Evolutionary conservation across 345 rosid species (phyloP), one percentile per base, ranked within the genome.

Genomic region (Hevea brasiliensis): DNA sequence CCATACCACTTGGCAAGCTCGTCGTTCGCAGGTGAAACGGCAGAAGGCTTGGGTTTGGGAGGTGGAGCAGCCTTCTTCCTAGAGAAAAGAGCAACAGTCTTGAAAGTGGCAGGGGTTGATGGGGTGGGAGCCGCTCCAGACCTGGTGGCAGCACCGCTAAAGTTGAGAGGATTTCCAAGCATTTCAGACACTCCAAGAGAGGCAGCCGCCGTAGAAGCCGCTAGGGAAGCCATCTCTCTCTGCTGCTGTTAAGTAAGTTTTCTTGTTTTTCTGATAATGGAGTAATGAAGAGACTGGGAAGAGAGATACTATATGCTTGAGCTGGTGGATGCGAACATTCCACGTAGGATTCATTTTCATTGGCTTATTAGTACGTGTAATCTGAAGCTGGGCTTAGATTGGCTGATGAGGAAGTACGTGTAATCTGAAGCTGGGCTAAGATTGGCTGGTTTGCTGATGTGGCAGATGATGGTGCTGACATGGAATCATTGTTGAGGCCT

Each of bases 1-100:
- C 98, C 97, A 48, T 94, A 92, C 98, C 98, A 90, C 97, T 94
- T 94, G 87, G 97, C 87, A 76, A 92, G 97, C 84, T 94, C 98
- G 1, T 92, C 98, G 44, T 71, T 45, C 41, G 76, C 58, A 0
- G 89, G 81, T 51, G 97, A 63, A 70, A 87, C 90, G 1, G 85
- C 29, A 18, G 72, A 84, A 2, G 90, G 48, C 85, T 90, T 94
- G 6, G 85, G 13, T 80, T 85, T 87, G 42, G 93, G 78, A 17
- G 47, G 47, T 44, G 47, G 1, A 70, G 90, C 85, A 21, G 97
- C 75, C 76, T 88, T 88, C 84, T 94, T 94, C 90, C 77, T 92
- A 65, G 83, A 81, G 91, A 94, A 94, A 53, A 92, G 87, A 73
- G 98, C 95, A 67, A 90, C 89, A 3, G 86, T 84, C 82, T 87